Base-by-base conservation (phyloP, 2,329 filamentous ascomycete species). In the Fusarium nisikadoi region DNA sequence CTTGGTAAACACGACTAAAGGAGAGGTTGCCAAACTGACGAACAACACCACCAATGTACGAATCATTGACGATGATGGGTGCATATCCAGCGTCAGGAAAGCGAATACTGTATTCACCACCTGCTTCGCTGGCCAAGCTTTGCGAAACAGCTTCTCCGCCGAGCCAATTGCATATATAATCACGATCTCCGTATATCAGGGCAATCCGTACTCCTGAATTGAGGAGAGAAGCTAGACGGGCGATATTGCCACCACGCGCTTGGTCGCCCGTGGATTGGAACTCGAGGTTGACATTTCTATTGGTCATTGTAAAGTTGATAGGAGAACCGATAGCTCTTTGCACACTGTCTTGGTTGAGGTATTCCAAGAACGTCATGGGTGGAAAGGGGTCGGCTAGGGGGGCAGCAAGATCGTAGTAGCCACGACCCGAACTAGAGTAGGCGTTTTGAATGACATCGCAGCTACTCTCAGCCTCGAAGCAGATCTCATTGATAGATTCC, bases 131-230 rank as follows among this genome's bases (percentile, higher is more conserved):
- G 43, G 89, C 85, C 1, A 94, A 83, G 10, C 86, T 86, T 7
- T 94, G 84, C 6, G 91, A 93, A 45, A 93, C 85, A 4, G 91
- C 90, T 80, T 96, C 88, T 39, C 93, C 93, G n/a, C 94, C 93
- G 71, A 91, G 84, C 81, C 91, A 91, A 78, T 91, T 91, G 79
- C 89, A 91, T 67, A 89, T 86, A 76, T 88, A 91, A 79, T 91
- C 89, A 67, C 88, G 81, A 75, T 91, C 89, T 31, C 89, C 88
- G 78, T 95, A 93, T 61, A 94, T 87, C 65, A 96, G 82, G 10
- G 91, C 91, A 20, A 96, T 87, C 16, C 89, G 90, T 23, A 94
- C 87, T 19, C 90, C 91, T 4, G 83, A 84, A 25, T 88, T 84
- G 58, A 93, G 83, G 27, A 93, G 86, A 19, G 84, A 81, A 57